These are phyloP conservation scores for Cubamyces lactineus DNA, from an alignment of 768 basidiomycete species.

Conservation along the genomic window DNA sequence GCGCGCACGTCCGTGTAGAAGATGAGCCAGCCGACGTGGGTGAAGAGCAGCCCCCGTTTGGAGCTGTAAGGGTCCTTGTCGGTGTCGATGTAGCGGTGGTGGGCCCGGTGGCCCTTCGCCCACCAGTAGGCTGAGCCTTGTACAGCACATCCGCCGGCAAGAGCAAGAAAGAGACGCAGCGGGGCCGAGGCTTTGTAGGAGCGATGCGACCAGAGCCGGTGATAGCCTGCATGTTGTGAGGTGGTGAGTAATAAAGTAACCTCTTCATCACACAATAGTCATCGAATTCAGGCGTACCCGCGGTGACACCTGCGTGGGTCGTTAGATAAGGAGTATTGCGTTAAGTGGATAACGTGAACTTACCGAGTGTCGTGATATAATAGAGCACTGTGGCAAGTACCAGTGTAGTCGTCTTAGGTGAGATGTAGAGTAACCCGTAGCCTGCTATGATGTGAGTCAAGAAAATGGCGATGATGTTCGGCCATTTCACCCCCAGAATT, in stretches of 20 bases:
- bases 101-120: slow-evolving; percentile 96
- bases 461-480: slow-evolving; percentile 72
- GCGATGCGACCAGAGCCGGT: slow-evolving; percentile 96
- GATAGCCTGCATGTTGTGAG: slow-evolving; percentile 83
- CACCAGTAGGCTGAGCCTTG: slow-evolving; percentile 99
- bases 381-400: slow-evolving; percentile 69
- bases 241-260: no score
- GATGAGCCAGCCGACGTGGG: slow-evolving; percentile 93
- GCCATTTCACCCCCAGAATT: slow-evolving; percentile 66
- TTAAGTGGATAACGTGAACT: slow-evolving; percentile 27
- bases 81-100: slow-evolving; percentile 96
- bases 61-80: slow-evolving; percentile 96
- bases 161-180: slow-evolving; percentile 82
- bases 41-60: slow-evolving; percentile 80
- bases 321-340: not conserved
- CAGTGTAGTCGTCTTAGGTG: slow-evolving; percentile 71
- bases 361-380: slow-evolving; percentile 81
- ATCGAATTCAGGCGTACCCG: not conserved
- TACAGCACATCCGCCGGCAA: slow-evolving; percentile 91
- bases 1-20: slow-evolving; percentile 87
- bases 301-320: not conserved
- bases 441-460: slow-evolving; percentile 74
- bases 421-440: slow-evolving; percentile 68
- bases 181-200: slow-evolving; percentile 90
- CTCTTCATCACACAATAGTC: no score